phyloP scores from a whole-genome alignment of 768 basidiomycete genomes.

The Xerocomus spinulosus region DNA sequence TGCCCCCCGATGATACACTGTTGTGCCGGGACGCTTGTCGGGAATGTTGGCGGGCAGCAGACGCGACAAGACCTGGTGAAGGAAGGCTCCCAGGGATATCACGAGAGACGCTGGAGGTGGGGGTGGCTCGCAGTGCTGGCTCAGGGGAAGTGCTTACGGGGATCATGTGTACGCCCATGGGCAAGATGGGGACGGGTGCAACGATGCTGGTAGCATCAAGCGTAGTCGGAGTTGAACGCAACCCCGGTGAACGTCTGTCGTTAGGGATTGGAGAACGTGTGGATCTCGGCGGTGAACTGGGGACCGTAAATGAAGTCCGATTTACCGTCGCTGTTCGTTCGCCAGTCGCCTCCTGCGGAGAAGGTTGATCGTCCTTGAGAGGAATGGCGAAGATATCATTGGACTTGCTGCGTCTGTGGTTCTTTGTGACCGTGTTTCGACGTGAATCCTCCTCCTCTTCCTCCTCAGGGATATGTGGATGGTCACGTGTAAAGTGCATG shows the following conservation, averaged over 20 bases:
- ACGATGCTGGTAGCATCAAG: constrained; percentile 22
- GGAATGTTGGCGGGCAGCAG: constrained; percentile 23
- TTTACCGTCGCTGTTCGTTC: constrained; percentile 16
- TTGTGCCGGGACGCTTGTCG: constrained; percentile 39
- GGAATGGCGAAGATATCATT: constrained; percentile 32
- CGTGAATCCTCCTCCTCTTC: constrained; percentile 52
- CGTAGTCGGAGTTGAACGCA: constrained; percentile 25
- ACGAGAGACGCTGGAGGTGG: constrained; percentile 21
- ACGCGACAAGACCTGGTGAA: constrained; percentile 26
- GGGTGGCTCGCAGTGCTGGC: constrained; percentile 18
- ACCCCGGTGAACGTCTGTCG: constrained; percentile 20
- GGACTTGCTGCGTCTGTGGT: constrained; percentile 17
- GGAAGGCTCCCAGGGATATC: constrained; percentile 30
- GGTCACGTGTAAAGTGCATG: constrained; percentile 40
- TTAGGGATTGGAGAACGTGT: constrained; percentile 18
- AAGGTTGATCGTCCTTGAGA: constrained; percentile 16
- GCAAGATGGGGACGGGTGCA: constrained; percentile 22
- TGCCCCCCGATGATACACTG: constrained; percentile 32
- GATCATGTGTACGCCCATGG: constrained; percentile 16
- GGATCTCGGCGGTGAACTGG: constrained; percentile 15
- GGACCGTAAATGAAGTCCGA: constrained; percentile 10
- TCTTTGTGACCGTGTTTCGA: constrained; percentile 21
- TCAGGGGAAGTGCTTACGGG: constrained; percentile 22
- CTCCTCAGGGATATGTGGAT: constrained; percentile 66
- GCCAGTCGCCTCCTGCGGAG: constrained; percentile 8